A percentile compares a stretch with the other conserved stretches of the same genome.
Evolutionary conservation across 2,329 filamentous ascomycete genomes (phyloP).

Genomic region (Cryphonectria japonica): DNA sequence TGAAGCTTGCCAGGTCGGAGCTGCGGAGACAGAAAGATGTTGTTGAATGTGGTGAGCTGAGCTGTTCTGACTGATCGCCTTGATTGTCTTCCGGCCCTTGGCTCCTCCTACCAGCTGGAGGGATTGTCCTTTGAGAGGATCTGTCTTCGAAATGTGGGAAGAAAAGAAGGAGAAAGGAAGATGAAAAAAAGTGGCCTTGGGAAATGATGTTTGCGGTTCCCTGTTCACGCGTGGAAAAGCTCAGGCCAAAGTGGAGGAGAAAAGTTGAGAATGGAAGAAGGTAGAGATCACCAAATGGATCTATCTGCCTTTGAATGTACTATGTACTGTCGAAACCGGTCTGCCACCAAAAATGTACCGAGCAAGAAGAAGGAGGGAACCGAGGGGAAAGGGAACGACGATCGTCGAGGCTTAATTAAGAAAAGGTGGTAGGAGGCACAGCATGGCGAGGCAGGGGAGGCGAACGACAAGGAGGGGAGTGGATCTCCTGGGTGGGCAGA

Average conservation of each 20-base stretch:
- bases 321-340: neutral
- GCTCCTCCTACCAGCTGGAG: neutral
- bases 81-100: neutral
- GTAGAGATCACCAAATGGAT: conserved; percentile 26
- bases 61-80: neutral
- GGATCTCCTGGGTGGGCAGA: conserved; percentile 25
- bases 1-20: conserved; percentile 2
- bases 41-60: neutral
- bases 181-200: neutral
- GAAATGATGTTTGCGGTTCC: neutral
- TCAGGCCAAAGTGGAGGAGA: conserved; percentile 9
- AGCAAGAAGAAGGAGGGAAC: conserved; percentile 12
- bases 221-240: conserved; percentile 1
- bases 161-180: neutral
- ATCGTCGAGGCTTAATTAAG: conserved; percentile 25
- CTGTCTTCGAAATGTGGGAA: neutral
- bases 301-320: conserved; percentile 1
- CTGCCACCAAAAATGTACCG: conserved; percentile 6
- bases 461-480: neutral
- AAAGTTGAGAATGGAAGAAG: conserved; percentile 7
- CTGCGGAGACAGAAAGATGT: too few relatives aligned
- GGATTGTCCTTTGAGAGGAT: neutral
- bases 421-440: neutral
- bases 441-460: conserved; percentile 2
- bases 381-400: conserved; percentile 17